Conservation (phyloP, 2,329 filamentous ascomycete species). For the Waltergamsia citrina region DNA sequence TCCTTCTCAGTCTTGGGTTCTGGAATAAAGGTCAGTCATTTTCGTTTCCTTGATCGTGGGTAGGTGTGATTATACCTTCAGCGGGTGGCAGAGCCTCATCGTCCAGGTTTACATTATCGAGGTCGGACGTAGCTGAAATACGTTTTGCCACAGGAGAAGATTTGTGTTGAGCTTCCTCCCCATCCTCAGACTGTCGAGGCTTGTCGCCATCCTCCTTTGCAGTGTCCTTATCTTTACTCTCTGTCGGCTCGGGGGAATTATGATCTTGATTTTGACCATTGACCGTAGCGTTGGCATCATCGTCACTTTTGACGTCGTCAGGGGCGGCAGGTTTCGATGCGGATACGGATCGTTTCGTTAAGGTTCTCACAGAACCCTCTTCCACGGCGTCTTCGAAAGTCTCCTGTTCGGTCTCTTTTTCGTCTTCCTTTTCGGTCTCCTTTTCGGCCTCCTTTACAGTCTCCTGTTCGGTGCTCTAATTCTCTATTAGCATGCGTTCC, state of each 20-base stretch:
- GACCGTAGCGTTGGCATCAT: conserved; percentile 1
- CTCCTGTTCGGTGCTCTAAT: no score
- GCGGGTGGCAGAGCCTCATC: conserved; percentile 33
- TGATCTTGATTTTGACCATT: conserved; percentile 5
- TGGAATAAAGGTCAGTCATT: conserved; percentile 6
- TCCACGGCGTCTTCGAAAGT: conserved; percentile 76
- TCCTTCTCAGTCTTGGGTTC: conserved; percentile 24
- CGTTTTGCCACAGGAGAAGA: conserved; percentile 28
- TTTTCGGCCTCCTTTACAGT: no score
- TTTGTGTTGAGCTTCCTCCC: not conserved
- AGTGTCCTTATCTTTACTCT: conserved; percentile 14
- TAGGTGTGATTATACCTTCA: conserved; percentile 17
- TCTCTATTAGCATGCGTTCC: no score
- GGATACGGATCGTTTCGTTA: conserved; percentile 39
- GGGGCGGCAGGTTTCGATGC: conserved; percentile 19
- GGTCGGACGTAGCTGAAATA: conserved; percentile 34
- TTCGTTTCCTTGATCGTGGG: not conserved
- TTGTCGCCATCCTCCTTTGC: conserved; percentile 1
- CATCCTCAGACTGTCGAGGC: not conserved
- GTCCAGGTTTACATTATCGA: conserved; percentile 59
- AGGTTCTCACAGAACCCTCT: conserved; percentile 52
- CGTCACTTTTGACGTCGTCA: conserved; percentile 5
- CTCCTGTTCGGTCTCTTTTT: conserved; percentile 23
- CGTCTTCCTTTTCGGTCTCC: no score
- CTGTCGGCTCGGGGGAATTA: conserved; percentile 6